phyloP scores from a whole-genome alignment of 106 monocot genomes.

The Alisma plantagoaquatica region DNA sequence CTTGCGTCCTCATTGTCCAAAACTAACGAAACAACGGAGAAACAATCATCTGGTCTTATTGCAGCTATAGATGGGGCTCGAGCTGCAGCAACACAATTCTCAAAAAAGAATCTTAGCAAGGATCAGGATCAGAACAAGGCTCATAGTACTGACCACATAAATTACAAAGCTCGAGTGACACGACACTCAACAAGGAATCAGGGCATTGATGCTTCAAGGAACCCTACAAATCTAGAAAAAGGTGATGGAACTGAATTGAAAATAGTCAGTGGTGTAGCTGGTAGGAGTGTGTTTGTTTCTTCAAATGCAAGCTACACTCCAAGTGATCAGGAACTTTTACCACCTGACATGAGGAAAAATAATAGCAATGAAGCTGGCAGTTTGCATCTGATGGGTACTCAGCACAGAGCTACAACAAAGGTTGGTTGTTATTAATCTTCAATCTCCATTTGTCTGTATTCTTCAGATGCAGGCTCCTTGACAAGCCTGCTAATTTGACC shows the following conservation, averaged over 20 bases:
- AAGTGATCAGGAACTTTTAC: background rate
- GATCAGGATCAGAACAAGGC: background rate
- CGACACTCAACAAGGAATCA: background rate
- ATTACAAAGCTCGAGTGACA: background rate
- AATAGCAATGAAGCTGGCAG: constrained; percentile 4
- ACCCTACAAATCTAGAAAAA: no score
- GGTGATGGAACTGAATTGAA: no score
- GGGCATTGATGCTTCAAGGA: no score
- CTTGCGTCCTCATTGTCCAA: constrained; percentile 11
- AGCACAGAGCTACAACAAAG: constrained; percentile 1
- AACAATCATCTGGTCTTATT: constrained; percentile 29
- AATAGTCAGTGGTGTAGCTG: background rate
- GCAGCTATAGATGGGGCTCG: constrained; percentile 61
- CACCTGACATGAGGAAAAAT: background rate
- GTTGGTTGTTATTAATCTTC: no score
- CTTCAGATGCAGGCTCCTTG: no score
- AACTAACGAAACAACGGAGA: constrained; percentile 7
- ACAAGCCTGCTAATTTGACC: no score
- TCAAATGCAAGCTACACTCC: background rate
- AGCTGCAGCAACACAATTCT: constrained; percentile 75
- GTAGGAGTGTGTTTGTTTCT: background rate
- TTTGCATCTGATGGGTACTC: no score
- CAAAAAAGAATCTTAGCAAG: constrained; percentile 26
- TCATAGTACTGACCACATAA: background rate
- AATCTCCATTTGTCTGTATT: no score